Evolutionary conservation across 2,329 filamentous ascomycete genomes (phyloP).

Genomic region (Drechslera avenae): DNA sequence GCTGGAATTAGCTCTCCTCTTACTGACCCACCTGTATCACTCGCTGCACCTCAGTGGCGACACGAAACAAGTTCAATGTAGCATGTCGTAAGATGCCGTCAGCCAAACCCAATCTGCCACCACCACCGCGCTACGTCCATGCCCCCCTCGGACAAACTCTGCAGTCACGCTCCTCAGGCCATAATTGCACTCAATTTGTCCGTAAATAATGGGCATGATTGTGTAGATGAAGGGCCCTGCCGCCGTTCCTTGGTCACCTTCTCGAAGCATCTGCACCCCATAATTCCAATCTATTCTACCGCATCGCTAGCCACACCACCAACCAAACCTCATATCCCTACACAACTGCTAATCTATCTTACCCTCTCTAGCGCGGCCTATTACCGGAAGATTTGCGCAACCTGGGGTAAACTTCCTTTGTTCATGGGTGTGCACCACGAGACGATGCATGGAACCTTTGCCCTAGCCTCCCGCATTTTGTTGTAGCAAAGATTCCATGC

Average conservation of each 20-base stretch:
- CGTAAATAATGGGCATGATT: slow-evolving; percentile 6
- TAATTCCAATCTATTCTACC: slow-evolving; percentile 42
- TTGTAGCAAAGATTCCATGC: slow-evolving; percentile 23
- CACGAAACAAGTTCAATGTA: slow-evolving; percentile 31
- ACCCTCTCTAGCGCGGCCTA: slow-evolving; percentile 25
- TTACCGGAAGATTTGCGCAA: slow-evolving; percentile 41
- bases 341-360: slow-evolving; percentile 37
- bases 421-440: slow-evolving; percentile 30
- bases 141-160: slow-evolving; percentile 17
- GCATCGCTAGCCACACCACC: slow-evolving; percentile 22
- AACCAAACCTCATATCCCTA: slow-evolving; percentile 36
- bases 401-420: slow-evolving; percentile 39
- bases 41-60: slow-evolving; percentile 32
- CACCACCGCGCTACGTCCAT: slow-evolving; percentile 16
- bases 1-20: slow-evolving; percentile 18
- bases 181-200: slow-evolving; percentile 31
- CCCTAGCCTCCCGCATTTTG: slow-evolving; percentile 23
- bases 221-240: slow-evolving; percentile 22
- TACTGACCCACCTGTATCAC: slow-evolving; percentile 32
- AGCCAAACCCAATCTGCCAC: slow-evolving; percentile 30
- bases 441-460: slow-evolving; percentile 19
- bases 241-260: slow-evolving; percentile 32
- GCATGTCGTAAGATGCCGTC: slow-evolving; percentile 38
- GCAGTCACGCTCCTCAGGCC: slow-evolving; percentile 22
- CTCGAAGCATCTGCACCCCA: slow-evolving; percentile 43